Conservation (phyloP, 2,329 filamentous ascomycete species). For the Ramularia collo-cygni region DNA sequence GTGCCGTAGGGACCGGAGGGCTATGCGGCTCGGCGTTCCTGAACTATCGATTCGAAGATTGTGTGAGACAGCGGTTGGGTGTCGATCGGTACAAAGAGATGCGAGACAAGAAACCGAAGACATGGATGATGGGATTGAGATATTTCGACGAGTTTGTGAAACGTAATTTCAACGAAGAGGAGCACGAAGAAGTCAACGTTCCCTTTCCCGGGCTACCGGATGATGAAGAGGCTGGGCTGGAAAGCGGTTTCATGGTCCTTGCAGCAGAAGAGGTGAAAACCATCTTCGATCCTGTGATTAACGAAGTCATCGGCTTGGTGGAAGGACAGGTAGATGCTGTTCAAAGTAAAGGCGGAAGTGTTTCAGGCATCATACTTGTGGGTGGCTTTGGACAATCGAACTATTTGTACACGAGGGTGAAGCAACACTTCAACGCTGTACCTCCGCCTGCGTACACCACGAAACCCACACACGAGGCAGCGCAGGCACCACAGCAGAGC, state of each 20-base stretch:
- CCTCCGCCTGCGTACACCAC: slow-evolving; percentile 58
- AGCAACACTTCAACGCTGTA: slow-evolving; percentile 54
- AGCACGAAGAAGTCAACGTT: slow-evolving; percentile 60
- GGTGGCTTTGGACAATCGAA: slow-evolving; percentile 71
- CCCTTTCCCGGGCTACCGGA: slow-evolving; percentile 71
- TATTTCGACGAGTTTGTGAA: slow-evolving; percentile 85
- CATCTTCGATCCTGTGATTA: slow-evolving; percentile 63
- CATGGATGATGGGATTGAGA: slow-evolving; percentile 64
- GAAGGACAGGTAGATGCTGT: slow-evolving; percentile 41
- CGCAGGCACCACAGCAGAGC: slow-evolving; percentile 39
- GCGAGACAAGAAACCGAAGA: slow-evolving; percentile 70
- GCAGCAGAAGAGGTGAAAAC: slow-evolving; percentile 60
- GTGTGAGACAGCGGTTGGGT: slow-evolving; percentile 62
- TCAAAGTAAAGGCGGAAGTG: slow-evolving; percentile 32
- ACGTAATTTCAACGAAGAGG: slow-evolving; percentile 71
- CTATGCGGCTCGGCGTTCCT: slow-evolving; percentile 73
- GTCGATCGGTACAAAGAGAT: slow-evolving; percentile 61
- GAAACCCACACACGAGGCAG: slow-evolving; percentile 57
- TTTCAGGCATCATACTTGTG: slow-evolving; percentile 67
- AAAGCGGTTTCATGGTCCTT: slow-evolving; percentile 71
- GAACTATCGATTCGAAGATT: slow-evolving; percentile 74
- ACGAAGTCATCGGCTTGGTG: slow-evolving; percentile 51
- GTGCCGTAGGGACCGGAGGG: slow-evolving; percentile 69
- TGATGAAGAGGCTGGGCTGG: slow-evolving; percentile 66
- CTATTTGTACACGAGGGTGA: slow-evolving; percentile 65